phyloP scores from a whole-genome alignment of 371 early-diverging fungal genomes.

The Mucor racemosus region DNA sequence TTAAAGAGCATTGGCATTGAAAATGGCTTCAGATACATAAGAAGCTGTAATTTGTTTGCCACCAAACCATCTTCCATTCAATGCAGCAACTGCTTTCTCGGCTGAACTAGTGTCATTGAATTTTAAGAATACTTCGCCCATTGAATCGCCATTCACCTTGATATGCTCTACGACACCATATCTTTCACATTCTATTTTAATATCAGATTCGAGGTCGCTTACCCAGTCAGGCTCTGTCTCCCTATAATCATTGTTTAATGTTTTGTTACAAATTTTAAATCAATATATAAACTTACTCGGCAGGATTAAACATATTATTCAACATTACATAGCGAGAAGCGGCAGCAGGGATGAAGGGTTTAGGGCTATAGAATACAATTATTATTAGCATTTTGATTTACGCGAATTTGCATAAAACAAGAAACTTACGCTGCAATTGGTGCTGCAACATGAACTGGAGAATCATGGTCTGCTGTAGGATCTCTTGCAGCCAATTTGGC shows the following conservation, averaged over 20 bases:
- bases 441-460: slow-evolving; percentile 7
- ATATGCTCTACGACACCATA: slow-evolving; percentile 83
- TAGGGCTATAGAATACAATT: slow-evolving; percentile 25
- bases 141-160: slow-evolving; percentile 69
- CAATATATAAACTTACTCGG: slow-evolving; percentile 64
- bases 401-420: background rate
- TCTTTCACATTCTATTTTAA: slow-evolving; percentile 81
- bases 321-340: slow-evolving; percentile 72
- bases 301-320: slow-evolving; percentile 93
- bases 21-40: slow-evolving; percentile 72
- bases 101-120: slow-evolving; percentile 74
- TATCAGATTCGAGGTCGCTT: slow-evolving; percentile 86
- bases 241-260: slow-evolving; percentile 40
- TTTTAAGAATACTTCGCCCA: slow-evolving; percentile 84
- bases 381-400: background rate
- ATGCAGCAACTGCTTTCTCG: slow-evolving; percentile 66
- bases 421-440: slow-evolving; percentile 30
- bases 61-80: slow-evolving; percentile 85
- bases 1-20: slow-evolving; percentile 61
- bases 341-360: slow-evolving; percentile 50
- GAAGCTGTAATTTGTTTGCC: slow-evolving; percentile 73
- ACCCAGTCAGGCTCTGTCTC: slow-evolving; percentile 91
- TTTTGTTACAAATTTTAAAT: background rate
- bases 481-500: slow-evolving; percentile 76
- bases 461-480: slow-evolving; percentile 6